phyloP scores from a whole-genome alignment of 148 eudicot species.

The Persicaria tinctoria region DNA sequence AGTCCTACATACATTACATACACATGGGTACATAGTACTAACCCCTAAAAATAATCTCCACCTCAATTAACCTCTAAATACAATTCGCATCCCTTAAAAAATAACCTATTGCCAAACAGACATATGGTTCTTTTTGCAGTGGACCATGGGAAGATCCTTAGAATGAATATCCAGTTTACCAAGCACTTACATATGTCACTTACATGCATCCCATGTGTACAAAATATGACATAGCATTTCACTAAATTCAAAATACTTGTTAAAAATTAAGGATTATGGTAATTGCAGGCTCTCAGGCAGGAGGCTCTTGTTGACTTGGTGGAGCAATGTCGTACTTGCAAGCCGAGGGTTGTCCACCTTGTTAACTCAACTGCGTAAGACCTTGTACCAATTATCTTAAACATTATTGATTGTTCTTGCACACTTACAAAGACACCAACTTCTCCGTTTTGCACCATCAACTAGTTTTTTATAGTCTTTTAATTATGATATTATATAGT shows the following conservation, averaged over 20 bases:
- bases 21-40: too few relatives aligned
- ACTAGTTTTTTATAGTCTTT: neutral
- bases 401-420: conserved; percentile 1
- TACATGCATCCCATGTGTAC: neutral
- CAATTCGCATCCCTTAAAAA: too few relatives aligned
- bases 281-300: conserved; percentile 64
- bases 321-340: conserved; percentile 80
- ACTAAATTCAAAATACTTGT: neutral
- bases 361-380: conserved; percentile 97
- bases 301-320: conserved; percentile 91
- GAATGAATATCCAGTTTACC: neutral
- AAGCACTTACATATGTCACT: neutral
- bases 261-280: neutral
- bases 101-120: too few relatives aligned
- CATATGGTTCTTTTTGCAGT: too few relatives aligned
- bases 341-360: conserved; percentile 86
- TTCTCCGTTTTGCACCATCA: neutral
- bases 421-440: neutral
- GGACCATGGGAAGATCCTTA: too few relatives aligned
- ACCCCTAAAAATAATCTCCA: too few relatives aligned
- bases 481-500: too few relatives aligned
- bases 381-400: conserved; percentile 15
- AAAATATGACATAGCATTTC: neutral
- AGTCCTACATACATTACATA: too few relatives aligned
- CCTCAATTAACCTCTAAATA: too few relatives aligned